Percentiles rank a stretch among this genome's conserved stretches.
These are phyloP conservation scores for Emmonsiellopsis sp. DNA, from an alignment of 2,329 filamentous ascomycete genomes.

Conservation along the genomic window DNA sequence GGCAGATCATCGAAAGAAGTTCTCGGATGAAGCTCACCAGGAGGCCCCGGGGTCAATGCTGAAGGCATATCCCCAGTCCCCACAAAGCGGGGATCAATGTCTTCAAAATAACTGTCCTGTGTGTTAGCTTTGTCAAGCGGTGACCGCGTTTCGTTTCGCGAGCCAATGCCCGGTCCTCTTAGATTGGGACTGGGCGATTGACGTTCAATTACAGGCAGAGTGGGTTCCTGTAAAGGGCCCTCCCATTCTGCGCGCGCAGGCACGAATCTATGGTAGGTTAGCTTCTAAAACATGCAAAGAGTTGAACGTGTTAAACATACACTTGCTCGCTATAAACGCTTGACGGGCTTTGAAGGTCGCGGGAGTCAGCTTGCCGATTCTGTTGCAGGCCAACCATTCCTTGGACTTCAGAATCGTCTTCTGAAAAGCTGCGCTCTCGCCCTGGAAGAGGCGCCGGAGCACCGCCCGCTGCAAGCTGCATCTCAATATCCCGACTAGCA, in stretches of 20 bases:
- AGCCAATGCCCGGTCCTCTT: conserved; percentile 13
- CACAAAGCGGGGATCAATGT: conserved; percentile 81
- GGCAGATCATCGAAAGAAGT: conserved; percentile 55
- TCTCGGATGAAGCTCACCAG: conserved; percentile 31
- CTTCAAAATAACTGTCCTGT: conserved; percentile 68
- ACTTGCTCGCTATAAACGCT: conserved; percentile 66
- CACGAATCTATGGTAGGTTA: conserved; percentile 22
- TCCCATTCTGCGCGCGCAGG: conserved; percentile 38
- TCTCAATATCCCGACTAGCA: conserved; percentile 63
- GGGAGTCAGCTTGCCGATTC: conserved; percentile 29
- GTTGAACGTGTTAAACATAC: conserved; percentile 43
- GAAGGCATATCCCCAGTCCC: conserved; percentile 33
- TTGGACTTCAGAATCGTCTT: conserved; percentile 62
- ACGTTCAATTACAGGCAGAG: conserved; percentile 2
- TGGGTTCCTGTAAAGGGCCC: conserved; percentile 2
- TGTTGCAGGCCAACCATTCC: conserved; percentile 67
- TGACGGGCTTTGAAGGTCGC: conserved; percentile 52
- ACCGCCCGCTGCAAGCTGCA: conserved; percentile 61
- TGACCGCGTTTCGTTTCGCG: conserved; percentile 12
- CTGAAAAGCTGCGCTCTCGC: conserved; percentile 18
- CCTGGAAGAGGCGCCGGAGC: conserved; percentile 9
- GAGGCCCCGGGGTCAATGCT: conserved; percentile 28
- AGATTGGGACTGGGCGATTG: conserved; percentile 8
- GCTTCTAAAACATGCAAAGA: not conserved
- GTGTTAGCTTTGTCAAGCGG: conserved; percentile 27